A percentile compares a stretch with the other conserved stretches of the same genome.
Evolutionary conservation across 306 rosid genomes (phyloP).

Genomic region (Phaseolus lunatus): DNA sequence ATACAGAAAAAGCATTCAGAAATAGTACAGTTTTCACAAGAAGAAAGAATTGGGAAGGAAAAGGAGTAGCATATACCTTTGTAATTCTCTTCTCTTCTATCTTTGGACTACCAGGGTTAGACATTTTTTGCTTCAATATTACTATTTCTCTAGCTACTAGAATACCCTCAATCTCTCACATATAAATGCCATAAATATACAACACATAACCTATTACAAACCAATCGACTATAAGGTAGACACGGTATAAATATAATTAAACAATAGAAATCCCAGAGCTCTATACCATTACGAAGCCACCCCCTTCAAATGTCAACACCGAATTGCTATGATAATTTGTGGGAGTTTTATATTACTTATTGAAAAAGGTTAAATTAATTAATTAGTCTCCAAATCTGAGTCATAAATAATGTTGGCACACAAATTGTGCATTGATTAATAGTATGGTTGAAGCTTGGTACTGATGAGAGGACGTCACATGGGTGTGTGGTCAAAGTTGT

Average conservation of each 20-base stretch:
- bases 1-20: neutral
- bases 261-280: slow-evolving; percentile 42
- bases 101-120: slow-evolving; percentile 34
- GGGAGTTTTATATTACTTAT: neutral
- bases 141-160: slow-evolving; percentile 29
- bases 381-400: slow-evolving; percentile 42
- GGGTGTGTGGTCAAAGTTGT: slow-evolving; percentile 51
- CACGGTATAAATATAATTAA: slow-evolving; percentile 28
- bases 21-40: neutral
- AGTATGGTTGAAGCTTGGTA: slow-evolving; percentile 54
- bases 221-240: slow-evolving; percentile 46
- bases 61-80: slow-evolving; percentile 36
- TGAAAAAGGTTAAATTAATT: slow-evolving; percentile 17
- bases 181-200: neutral
- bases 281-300: slow-evolving; percentile 53
- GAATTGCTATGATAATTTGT: slow-evolving; percentile 42
- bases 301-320: slow-evolving; percentile 66
- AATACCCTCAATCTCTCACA: slow-evolving; percentile 24
- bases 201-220: slow-evolving; percentile 27
- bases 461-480: slow-evolving; percentile 46
- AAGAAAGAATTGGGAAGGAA: slow-evolving; percentile 13
- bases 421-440: slow-evolving; percentile 20
- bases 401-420: slow-evolving; percentile 39
- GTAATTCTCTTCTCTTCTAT: slow-evolving; percentile 51
- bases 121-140: slow-evolving; percentile 41